Evolutionary conservation across 2,329 filamentous ascomycete species (phyloP), one percentile per base, ranked within the genome.

Genomic region (Fulvia fulva): DNA sequence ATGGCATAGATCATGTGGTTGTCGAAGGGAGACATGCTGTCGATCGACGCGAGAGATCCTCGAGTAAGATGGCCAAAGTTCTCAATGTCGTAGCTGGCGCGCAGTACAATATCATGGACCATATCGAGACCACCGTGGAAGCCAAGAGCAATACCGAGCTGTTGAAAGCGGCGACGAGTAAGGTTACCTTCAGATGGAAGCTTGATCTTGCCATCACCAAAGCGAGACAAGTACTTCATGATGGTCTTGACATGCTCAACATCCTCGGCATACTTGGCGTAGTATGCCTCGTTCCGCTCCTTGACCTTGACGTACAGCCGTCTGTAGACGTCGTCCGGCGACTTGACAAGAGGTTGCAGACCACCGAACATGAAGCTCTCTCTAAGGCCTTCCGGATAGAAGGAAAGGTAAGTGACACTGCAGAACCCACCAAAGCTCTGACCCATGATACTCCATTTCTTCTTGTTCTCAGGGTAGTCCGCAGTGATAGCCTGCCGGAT

Each of bases 341-440:
- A 79, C 59, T 83, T 83, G 53, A 88, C 85, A 11, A 96, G 77
- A 0, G 93, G 89, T 14, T 90, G 88, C 46, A 97, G 79, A 0
- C 93, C 93, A 37, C 93, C 93, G 11, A 89, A 90, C 32, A 92
- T 80, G 71, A 96, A 97, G 23, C 85, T 76, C 76, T 97, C 93
- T 28, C 86, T 84, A 23, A 97, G 75, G 0, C 89, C 88, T 32
- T 57, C 25, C 57, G 90, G 90, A 66, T 80, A 87, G 71, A 89
- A 86, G 2, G 89, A 94, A 16, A 97, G 82, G 73, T 97, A 97
- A 7, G 88, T 93, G 32, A 91, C 79, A 50, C 81, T 82, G 69
- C 91, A 90, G 74, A 96, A 97, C 0, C 93, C 93, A 41, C 93
- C 93, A 73, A 96, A 97, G 16, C 88, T 92, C 76, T 97, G 93